phyloP scores from a whole-genome alignment of 306 rosid species.

The Fragaria ananassa region DNA sequence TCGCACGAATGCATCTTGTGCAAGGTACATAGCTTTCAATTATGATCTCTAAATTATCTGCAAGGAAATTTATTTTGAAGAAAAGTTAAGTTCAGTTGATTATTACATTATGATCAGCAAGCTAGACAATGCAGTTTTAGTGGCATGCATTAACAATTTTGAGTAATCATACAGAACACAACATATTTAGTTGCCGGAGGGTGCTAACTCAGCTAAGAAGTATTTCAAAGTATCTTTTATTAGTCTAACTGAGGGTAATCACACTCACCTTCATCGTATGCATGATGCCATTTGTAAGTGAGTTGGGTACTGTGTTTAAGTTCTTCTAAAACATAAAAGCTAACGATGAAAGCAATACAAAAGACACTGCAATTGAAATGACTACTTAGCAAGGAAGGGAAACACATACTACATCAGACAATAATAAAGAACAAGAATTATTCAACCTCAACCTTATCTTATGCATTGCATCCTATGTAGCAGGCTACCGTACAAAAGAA shows the following conservation, averaged over 20 bases:
- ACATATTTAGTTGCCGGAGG: background rate
- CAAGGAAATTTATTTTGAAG: background rate
- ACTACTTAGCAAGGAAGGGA: background rate
- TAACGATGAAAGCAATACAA: background rate
- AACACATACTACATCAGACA: background rate
- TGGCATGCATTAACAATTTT: background rate
- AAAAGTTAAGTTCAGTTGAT: background rate
- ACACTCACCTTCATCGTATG: background rate
- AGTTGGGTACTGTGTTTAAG: background rate
- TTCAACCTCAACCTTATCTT: background rate
- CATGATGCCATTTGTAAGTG: background rate
- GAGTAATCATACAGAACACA: background rate
- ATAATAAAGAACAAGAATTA: background rate
- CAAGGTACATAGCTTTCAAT: constrained; percentile 62
- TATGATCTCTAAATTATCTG: background rate
- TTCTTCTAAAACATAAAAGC: background rate
- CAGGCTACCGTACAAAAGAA: background rate
- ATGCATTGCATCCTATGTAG: background rate
- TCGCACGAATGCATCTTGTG: constrained; percentile 96
- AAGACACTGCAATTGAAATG: background rate
- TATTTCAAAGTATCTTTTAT: constrained; percentile 3
- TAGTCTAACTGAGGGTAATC: background rate
- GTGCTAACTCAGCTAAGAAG: background rate
- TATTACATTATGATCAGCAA: background rate
- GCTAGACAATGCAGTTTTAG: background rate